Evolutionary conservation across 176 grass and related monocot genomes (phyloP).

Genomic region (Otatea glauca): DNA sequence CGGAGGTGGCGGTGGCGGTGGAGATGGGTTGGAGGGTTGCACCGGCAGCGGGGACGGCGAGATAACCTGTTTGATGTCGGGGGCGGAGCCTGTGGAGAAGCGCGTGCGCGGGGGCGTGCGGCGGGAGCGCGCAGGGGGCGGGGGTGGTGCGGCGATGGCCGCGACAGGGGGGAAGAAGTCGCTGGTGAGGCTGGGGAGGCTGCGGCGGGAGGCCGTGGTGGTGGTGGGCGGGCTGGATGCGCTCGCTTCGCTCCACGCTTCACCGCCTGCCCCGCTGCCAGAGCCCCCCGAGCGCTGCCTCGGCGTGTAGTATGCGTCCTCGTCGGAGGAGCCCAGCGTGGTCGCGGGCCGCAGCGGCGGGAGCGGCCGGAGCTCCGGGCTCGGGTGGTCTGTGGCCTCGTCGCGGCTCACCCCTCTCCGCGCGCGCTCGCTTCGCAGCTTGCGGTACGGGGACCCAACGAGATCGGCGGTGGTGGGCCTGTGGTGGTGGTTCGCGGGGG

Average conservation of each 20-base stretch:
- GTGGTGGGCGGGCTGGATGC: slow-evolving; percentile 71
- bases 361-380: slow-evolving; percentile 82
- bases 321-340: slow-evolving; percentile 66
- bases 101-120: slow-evolving; percentile 80
- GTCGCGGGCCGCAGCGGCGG: slow-evolving; percentile 63
- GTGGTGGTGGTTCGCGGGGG: slow-evolving; percentile 51
- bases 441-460: slow-evolving; percentile 84
- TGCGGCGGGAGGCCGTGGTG: slow-evolving; percentile 73
- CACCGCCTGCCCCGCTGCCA: slow-evolving; percentile 50
- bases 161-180: slow-evolving; percentile 53
- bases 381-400: slow-evolving; percentile 70
- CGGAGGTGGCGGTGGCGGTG: slow-evolving; percentile 47
- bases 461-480: slow-evolving; percentile 49
- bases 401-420: slow-evolving; percentile 52
- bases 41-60: slow-evolving; percentile 37
- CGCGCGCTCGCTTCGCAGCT: slow-evolving; percentile 65
- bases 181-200: slow-evolving; percentile 81
- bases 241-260: slow-evolving; percentile 62
- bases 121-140: slow-evolving; percentile 61
- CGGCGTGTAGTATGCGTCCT: slow-evolving; percentile 89
- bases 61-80: slow-evolving; percentile 84
- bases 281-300: slow-evolving; percentile 54
- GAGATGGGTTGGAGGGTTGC: slow-evolving; percentile 50
- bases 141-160: slow-evolving; percentile 47
- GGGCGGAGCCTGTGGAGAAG: slow-evolving; percentile 67